Evolutionary conservation across 2,329 filamentous ascomycete genomes (phyloP), one percentile per base, ranked within the genome.

Genomic region (Phyllosticta citribraziliensis): DNA sequence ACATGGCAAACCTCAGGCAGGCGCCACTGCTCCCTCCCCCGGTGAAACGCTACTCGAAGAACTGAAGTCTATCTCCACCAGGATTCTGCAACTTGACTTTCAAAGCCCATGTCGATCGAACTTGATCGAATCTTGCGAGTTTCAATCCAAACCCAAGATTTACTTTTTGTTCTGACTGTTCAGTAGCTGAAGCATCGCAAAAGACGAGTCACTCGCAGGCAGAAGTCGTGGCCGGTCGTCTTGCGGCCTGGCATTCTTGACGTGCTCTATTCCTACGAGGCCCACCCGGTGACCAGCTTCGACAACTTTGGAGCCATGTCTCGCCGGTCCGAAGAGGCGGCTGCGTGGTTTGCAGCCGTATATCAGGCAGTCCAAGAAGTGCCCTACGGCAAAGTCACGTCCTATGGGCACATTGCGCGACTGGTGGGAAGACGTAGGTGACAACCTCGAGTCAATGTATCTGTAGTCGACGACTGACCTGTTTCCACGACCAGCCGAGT

Each of bases 341-440:
- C 81, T 64, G 82, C 87, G 20, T 93, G 91, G 79, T 90, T 88
- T 74, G 76, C 76, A 78, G 80, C 88, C 53, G 91, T 96, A 56
- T 97, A 96, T 76, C 77, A 80, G 63, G 91, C 92, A 14, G 84
- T 97, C 3, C 89, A 93, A 73, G 85, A 96, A 72, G 88, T 97
- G 33, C 93, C 94, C 0, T 70, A 75, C 9, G 93, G 93, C 64
- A 88, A 82, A 70, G 91, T 97, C 52, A 97, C 92, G 1, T 89
- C 84, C 55, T 97, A 97, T 71, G 91, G 89, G 2, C 88, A 91
- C 71, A 91, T 92, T 64, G 88, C 88, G 50, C 79, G 76, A 62
- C 79, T 92, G 5, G 75, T 92, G 9, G 89, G 88, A 53, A 88
- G 84, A 47, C 88, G 88, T 91, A 76, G 70, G 83, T 76, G 52